Evolutionary conservation across 1,284 basidiomycete species (phyloP).

Genomic region (Ceraceosorus guamensis): DNA sequence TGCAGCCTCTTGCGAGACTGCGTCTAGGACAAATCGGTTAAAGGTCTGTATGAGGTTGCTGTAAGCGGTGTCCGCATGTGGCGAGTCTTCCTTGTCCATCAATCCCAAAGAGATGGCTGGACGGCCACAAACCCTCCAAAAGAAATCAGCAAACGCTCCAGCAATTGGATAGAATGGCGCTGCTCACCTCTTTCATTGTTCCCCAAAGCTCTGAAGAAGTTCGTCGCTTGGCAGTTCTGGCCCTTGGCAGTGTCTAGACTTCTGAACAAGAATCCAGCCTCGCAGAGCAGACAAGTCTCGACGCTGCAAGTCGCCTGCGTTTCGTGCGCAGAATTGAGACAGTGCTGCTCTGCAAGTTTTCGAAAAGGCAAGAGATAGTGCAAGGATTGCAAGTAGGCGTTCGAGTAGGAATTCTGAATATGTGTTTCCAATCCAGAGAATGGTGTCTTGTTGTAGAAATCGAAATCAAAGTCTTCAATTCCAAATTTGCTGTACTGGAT

Average conservation of each 20-base stretch:
- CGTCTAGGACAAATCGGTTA: conserved; percentile 83
- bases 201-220: conserved; percentile 91
- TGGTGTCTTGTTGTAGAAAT: conserved; percentile 56
- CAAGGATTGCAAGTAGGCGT: conserved; percentile 80
- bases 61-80: conserved; percentile 60
- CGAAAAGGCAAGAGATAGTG: conserved; percentile 76
- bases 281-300: conserved; percentile 89
- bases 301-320: conserved; percentile 64
- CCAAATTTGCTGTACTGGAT: conserved; percentile 98
- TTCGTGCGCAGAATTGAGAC: conserved; percentile 53
- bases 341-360: conserved; percentile 79
- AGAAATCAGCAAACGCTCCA: not conserved
- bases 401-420: conserved; percentile 95
- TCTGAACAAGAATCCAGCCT: conserved; percentile 85
- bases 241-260: conserved; percentile 94
- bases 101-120: conserved; percentile 73
- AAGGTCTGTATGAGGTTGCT: conserved; percentile 85
- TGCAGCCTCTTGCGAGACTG: conserved; percentile 22
- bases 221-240: conserved; percentile 90
- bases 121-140: not conserved
- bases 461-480: conserved; percentile 99
- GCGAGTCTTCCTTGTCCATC: conserved; percentile 69
- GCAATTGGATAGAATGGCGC: not conserved
- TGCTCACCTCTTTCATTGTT: conserved; percentile 61
- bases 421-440: conserved; percentile 94